Conservation (phyloP, 306 rosid species). For the Trifolium fragiferum region DNA sequence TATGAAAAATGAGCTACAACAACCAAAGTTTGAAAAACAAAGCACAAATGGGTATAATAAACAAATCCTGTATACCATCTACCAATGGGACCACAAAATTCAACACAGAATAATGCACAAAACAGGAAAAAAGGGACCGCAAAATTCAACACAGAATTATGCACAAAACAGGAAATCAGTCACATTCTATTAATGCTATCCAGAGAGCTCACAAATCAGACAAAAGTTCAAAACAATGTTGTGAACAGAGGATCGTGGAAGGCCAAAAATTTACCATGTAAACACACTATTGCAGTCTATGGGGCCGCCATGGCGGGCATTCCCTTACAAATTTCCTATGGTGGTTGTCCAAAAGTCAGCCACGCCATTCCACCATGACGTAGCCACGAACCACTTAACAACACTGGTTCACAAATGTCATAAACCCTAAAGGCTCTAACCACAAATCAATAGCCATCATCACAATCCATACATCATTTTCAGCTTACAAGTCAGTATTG, state of each 20-base stretch:
- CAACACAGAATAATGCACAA: neutral
- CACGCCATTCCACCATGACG: too few relatives aligned
- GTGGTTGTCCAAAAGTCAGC: too few relatives aligned
- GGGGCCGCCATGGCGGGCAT: too few relatives aligned
- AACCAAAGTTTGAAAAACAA: neutral
- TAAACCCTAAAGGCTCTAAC: neutral
- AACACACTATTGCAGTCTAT: too few relatives aligned
- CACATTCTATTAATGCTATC: neutral
- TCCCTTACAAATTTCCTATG: too few relatives aligned
- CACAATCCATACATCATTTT: neutral
- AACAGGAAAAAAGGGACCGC: neutral
- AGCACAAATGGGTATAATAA: neutral
- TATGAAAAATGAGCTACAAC: neutral
- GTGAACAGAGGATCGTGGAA: too few relatives aligned
- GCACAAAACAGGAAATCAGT: conserved; percentile 2
- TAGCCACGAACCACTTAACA: too few relatives aligned
- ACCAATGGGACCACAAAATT: neutral
- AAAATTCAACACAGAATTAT: too few relatives aligned
- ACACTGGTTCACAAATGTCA: neutral
- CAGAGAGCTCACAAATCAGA: conserved; percentile 1
- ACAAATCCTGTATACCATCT: neutral
- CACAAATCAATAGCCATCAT: neutral
- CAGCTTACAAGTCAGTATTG: neutral
- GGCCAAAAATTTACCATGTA: too few relatives aligned
- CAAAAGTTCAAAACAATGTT: neutral